Evolutionary conservation across 2,329 filamentous ascomycete species (phyloP), one percentile per base, ranked within the genome.

Genomic region (Penicillium sp.): DNA sequence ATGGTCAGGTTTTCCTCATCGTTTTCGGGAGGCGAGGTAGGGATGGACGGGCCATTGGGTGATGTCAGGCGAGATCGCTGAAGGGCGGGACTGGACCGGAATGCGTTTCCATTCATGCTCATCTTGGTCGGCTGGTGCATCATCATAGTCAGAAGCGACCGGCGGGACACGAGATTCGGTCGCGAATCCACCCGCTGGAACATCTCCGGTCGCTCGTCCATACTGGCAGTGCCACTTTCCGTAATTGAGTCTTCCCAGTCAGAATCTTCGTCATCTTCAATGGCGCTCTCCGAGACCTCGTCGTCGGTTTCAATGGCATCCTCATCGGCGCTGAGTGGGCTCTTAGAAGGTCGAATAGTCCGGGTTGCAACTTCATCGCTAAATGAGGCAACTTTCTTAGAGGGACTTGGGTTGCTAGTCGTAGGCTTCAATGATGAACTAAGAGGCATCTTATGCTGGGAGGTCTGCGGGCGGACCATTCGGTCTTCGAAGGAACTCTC

Each of bases 141-240:
- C 81, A 93, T 88, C 48, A 93, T 87, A 1, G 92, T 97, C 62
- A 99, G 88, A 36, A 97, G 84, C 2, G 93, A 97, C 47, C 89
- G 88, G 45, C 90, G 87, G 1, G 93, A 96, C 2, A 89, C 88
- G 23, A 97, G 81, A 68, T 96, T 91, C 7, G 87, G 86, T 71
- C 87, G 87, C 36, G 92, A 97, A 72, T 96, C 91, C 45, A 97
- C 92, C 8, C 94, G 89, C 73, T 92, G 87, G 82, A 99, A 99
- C 65, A 91, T 81, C 18, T 85, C 83, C 85, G 87, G 56, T 44
- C 59, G 60, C 9, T 94, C 89, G 58, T 94, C 90, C 48, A 92
- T 82, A 70, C 90, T 95, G 1, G 90, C 90, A 63, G 90, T 89
- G 53, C 87, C 89, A 69, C 89, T 94, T 64, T 95, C 90, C 58